Conservation (phyloP, 177 flowering plant genomes). For the Vitis hybrid region DNA sequence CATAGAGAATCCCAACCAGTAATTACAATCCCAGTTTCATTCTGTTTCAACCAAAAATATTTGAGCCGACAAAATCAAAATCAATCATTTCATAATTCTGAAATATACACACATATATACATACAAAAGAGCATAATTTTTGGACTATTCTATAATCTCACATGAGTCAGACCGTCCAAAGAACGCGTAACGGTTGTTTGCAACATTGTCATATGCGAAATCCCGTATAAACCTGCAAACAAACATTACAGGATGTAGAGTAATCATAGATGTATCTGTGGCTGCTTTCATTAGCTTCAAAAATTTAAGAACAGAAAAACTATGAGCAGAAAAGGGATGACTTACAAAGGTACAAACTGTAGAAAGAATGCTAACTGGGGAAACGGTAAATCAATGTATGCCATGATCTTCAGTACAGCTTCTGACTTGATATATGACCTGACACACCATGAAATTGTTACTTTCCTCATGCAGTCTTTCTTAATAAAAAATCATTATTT, state of each 20-base stretch:
- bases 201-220: slow-evolving; percentile 78
- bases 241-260: slow-evolving; percentile 2
- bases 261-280: neutral
- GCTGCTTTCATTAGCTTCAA: neutral
- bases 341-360: slow-evolving; percentile 86
- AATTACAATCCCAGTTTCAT: neutral
- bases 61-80: neutral
- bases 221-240: slow-evolving; percentile 77
- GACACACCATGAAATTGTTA: slow-evolving; percentile 11
- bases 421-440: slow-evolving; percentile 94
- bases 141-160: slow-evolving; percentile 44
- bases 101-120: slow-evolving; percentile 7
- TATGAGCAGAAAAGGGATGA: neutral
- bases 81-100: neutral
- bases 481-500: neutral
- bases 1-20: too few relatives aligned
- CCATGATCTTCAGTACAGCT: slow-evolving; percentile 94
- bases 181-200: slow-evolving; percentile 74
- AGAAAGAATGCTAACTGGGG: slow-evolving; percentile 84
- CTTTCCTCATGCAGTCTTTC: neutral
- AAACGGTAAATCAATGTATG: slow-evolving; percentile 79
- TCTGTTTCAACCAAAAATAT: neutral
- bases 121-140: neutral
- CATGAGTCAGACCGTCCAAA: slow-evolving; percentile 91
- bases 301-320: neutral